Conservation (phyloP, 345 rosid genomes). For the Hibiscus mutabilis region DNA sequence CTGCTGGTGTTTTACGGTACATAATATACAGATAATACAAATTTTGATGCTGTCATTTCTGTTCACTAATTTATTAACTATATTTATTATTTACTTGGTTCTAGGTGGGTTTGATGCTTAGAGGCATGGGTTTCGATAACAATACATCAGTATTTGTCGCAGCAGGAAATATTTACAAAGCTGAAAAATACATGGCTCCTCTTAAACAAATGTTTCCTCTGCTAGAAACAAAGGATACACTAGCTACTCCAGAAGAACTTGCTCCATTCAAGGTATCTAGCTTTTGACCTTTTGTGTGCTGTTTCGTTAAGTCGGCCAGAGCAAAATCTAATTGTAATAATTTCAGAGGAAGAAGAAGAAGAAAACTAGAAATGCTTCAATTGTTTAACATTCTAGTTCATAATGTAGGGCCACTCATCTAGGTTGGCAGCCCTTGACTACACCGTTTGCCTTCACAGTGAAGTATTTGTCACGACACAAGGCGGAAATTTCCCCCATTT, state of each 20-base stretch:
- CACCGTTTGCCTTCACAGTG: slow-evolving; percentile 88
- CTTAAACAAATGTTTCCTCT: slow-evolving; percentile 86
- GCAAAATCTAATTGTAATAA: neutral
- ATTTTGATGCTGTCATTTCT: neutral
- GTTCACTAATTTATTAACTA: neutral
- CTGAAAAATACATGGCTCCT: slow-evolving; percentile 86
- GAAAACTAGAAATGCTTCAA: neutral
- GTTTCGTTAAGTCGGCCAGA: neutral
- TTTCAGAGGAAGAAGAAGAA: neutral
- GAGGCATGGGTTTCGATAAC: slow-evolving; percentile 93
- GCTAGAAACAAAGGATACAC: slow-evolving; percentile 78
- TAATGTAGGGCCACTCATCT: slow-evolving; percentile 74
- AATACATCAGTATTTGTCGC: slow-evolving; percentile 73
- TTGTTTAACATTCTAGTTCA: slow-evolving; percentile 18
- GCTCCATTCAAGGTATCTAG: slow-evolving; percentile 71
- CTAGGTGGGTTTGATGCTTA: slow-evolving; percentile 97
- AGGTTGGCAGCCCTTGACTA: slow-evolving; percentile 96
- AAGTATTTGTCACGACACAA: slow-evolving; percentile 93
- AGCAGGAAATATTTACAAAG: slow-evolving; percentile 88
- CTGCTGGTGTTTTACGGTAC: neutral
- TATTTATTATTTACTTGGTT: slow-evolving; percentile 12
- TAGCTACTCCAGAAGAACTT: slow-evolving; percentile 75
- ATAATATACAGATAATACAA: neutral
- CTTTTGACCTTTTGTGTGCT: neutral
- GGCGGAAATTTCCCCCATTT: slow-evolving; percentile 99